These are phyloP conservation scores for Moringa oleifera DNA, from an alignment of 345 rosid species.

Conservation along the genomic window DNA sequence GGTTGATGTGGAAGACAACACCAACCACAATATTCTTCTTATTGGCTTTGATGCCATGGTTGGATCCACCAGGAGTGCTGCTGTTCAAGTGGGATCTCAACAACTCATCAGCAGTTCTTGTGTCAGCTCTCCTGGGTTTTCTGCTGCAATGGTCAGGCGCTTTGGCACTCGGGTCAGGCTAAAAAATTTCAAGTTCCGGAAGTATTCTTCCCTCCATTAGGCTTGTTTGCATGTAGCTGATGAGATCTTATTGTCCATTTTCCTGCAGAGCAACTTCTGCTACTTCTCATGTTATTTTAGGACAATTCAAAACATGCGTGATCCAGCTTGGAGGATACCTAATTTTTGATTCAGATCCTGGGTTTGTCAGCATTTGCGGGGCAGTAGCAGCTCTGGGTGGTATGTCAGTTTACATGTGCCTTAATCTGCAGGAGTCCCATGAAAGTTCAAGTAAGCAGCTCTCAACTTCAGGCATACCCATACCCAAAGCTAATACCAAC, in stretches of 20 bases:
- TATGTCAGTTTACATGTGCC: conserved; percentile 71
- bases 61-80: conserved; percentile 88
- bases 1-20: conserved; percentile 99
- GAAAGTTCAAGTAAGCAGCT: conserved; percentile 38
- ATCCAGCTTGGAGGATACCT: conserved; percentile 78
- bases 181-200: neutral
- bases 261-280: conserved; percentile 85
- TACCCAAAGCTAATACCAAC: conserved; percentile 35
- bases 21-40: conserved; percentile 79
- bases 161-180: conserved; percentile 76
- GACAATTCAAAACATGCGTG: conserved; percentile 93
- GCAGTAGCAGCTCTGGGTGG: conserved; percentile 70
- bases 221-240: neutral
- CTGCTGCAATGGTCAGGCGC: conserved; percentile 98
- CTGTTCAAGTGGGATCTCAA: conserved; percentile 70
- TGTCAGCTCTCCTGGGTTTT: conserved; percentile 85
- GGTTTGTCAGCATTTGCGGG: conserved; percentile 73
- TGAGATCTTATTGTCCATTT: neutral
- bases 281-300: conserved; percentile 85
- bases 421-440: conserved; percentile 39
- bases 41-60: conserved; percentile 82
- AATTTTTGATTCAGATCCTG: conserved; percentile 68
- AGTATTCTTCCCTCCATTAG: neutral
- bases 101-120: conserved; percentile 57
- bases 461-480: conserved; percentile 29